phyloP scores from a whole-genome alignment of 177 flowering plant species.

The Telopea speciosissima region DNA sequence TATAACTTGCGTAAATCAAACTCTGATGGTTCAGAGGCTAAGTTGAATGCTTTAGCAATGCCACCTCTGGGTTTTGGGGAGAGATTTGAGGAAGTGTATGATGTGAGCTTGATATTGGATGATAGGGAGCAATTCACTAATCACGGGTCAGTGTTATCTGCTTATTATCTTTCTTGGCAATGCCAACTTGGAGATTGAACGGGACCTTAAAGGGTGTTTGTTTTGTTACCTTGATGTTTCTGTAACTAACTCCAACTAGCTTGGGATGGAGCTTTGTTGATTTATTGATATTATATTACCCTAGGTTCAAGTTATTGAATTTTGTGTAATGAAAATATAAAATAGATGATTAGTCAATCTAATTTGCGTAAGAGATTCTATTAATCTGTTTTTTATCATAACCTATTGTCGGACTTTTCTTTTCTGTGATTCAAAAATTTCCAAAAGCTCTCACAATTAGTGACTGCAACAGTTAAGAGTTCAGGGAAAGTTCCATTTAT shows the following conservation, averaged over 20 bases:
- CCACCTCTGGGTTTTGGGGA: slow-evolving; percentile 78
- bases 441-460: no score
- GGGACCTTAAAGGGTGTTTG: not conserved
- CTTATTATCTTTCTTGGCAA: not conserved
- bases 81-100: slow-evolving; percentile 72
- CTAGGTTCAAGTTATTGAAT: not conserved
- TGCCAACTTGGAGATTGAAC: not conserved
- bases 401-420: no score
- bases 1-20: slow-evolving; percentile 19
- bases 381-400: no score
- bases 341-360: not conserved
- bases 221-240: not conserved
- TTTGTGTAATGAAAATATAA: no score
- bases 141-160: slow-evolving; percentile 50
- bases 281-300: not conserved
- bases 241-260: not conserved
- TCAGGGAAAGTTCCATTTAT: no score
- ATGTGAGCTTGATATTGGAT: slow-evolving; percentile 80
- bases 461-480: no score
- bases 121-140: slow-evolving; percentile 76
- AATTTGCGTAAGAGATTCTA: not conserved
- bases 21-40: slow-evolving; percentile 18
- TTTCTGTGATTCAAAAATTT: no score
- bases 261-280: not conserved
- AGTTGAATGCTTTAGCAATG: slow-evolving; percentile 34